These are phyloP conservation scores for Wallacemonas sp. DNA, from an alignment of 208 protist genomes.

Conservation along the genomic window DNA sequence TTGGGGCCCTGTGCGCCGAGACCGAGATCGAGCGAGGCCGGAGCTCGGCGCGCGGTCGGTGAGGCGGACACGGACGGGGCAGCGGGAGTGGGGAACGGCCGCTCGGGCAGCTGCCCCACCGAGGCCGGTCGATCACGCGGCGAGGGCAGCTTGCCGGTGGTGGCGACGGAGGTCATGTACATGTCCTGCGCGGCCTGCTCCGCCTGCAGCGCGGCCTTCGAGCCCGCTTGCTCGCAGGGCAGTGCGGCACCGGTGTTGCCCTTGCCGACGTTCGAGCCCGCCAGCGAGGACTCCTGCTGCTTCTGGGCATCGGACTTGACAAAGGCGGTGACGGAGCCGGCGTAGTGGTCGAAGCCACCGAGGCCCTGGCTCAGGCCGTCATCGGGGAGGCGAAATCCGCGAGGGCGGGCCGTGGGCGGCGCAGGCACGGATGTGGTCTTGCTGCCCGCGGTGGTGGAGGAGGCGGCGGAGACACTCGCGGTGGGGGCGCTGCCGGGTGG, in stretches of 20 bases:
- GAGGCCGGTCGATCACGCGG: conserved; percentile 18
- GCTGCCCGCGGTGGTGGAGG: conserved; percentile 11
- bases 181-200: conserved; percentile 44
- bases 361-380: conserved; percentile 68
- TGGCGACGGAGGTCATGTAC: conserved; percentile 60
- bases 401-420: conserved; percentile 21
- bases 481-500: not conserved
- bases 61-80: not conserved
- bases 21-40: not conserved
- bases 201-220: conserved; percentile 43
- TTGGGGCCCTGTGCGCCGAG: not conserved
- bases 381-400: conserved; percentile 36
- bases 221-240: conserved; percentile 63
- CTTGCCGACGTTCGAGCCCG: conserved; percentile 5
- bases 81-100: conserved; percentile 3
- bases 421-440: not conserved
- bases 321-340: conserved; percentile 84
- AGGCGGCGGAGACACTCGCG: not conserved
- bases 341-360: conserved; percentile 69
- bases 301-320: conserved; percentile 60
- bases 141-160: conserved; percentile 67
- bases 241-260: conserved; percentile 24
- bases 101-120: conserved; percentile 15
- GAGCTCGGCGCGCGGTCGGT: not conserved
- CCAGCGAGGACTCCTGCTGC: conserved; percentile 13